Conservation (phyloP, 2,329 filamentous ascomycete species). For the Annulohypoxylon truncatum region DNA sequence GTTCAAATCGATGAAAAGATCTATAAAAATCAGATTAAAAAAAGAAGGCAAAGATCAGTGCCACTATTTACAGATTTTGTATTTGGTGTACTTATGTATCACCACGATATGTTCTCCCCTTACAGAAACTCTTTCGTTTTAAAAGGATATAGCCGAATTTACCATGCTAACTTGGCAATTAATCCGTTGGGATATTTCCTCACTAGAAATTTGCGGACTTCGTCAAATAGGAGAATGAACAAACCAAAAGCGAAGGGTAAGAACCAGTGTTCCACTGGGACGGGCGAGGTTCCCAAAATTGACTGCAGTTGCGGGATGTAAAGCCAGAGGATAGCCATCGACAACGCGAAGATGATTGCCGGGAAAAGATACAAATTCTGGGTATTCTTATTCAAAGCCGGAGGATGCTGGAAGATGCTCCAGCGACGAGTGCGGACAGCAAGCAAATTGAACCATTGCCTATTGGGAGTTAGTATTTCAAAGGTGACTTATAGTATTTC, state of each 20-base stretch:
- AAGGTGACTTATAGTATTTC: background rate
- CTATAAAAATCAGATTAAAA: too few relatives aligned
- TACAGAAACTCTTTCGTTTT: background rate
- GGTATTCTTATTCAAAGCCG: slow-evolving; percentile 71
- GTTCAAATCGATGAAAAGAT: too few relatives aligned
- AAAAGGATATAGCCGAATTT: background rate
- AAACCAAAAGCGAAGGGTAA: slow-evolving; percentile 78
- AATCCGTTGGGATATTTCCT: slow-evolving; percentile 68
- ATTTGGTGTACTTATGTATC: background rate
- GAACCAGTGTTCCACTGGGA: slow-evolving; percentile 82
- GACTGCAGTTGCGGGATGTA: slow-evolving; percentile 75
- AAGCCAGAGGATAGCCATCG: slow-evolving; percentile 76
- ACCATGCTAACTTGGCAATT: slow-evolving; percentile 74
- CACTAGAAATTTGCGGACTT: slow-evolving; percentile 72
- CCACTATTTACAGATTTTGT: background rate
- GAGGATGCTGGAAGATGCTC: slow-evolving; percentile 78
- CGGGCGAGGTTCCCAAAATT: slow-evolving; percentile 68
- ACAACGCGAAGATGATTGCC: slow-evolving; percentile 74
- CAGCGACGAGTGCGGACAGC: slow-evolving; percentile 73
- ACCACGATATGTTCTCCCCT: background rate
- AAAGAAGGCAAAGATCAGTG: too few relatives aligned
- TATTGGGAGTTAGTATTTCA: slow-evolving; percentile 25
- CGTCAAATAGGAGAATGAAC: slow-evolving; percentile 71
- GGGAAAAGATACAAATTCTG: slow-evolving; percentile 77
- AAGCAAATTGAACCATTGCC: slow-evolving; percentile 81